Percentiles rank a stretch among this genome's conserved stretches.
These are phyloP conservation scores for Flammula alnicola DNA, from an alignment of 1,284 basidiomycete genomes.

Conservation along the genomic window DNA sequence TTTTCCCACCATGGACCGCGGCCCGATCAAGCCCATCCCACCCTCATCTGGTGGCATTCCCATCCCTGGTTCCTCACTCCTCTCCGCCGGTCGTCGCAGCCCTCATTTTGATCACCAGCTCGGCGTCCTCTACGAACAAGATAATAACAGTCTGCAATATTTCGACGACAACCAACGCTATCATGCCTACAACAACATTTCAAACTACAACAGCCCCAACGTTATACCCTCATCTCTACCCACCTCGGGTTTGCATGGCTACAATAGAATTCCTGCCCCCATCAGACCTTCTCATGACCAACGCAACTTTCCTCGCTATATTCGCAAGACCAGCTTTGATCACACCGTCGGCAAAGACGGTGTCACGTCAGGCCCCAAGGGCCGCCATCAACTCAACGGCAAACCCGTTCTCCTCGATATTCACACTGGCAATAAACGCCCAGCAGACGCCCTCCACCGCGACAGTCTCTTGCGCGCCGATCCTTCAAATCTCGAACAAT, in stretches of 20 bases:
- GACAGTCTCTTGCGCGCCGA: conserved; percentile 80
- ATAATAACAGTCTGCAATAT: conserved; percentile 30
- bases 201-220: conserved; percentile 52
- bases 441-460: conserved; percentile 73
- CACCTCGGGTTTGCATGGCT: conserved; percentile 62
- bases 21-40: conserved; percentile 32
- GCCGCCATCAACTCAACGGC: conserved; percentile 80
- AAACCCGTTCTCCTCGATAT: conserved; percentile 68
- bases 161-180: conserved; percentile 41
- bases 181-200: conserved; percentile 36
- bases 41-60: conserved; percentile 47
- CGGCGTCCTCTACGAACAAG: conserved; percentile 61
- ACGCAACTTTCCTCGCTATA: conserved; percentile 77
- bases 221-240: conserved; percentile 73
- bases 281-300: conserved; percentile 32
- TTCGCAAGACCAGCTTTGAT: conserved; percentile 92
- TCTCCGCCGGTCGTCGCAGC: conserved; percentile 55
- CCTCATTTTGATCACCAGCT: conserved; percentile 45
- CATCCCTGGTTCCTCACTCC: conserved; percentile 52
- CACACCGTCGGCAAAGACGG: conserved; percentile 80
- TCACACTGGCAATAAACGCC: conserved; percentile 70
- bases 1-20: conserved; percentile 39
- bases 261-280: conserved; percentile 45
- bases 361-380: conserved; percentile 58
- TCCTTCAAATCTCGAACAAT: conserved; percentile 58